These are phyloP conservation scores for Coccomyxa subellipsoidea DNA, from an alignment of 163 green algal genomes.

Conservation along the genomic window DNA sequence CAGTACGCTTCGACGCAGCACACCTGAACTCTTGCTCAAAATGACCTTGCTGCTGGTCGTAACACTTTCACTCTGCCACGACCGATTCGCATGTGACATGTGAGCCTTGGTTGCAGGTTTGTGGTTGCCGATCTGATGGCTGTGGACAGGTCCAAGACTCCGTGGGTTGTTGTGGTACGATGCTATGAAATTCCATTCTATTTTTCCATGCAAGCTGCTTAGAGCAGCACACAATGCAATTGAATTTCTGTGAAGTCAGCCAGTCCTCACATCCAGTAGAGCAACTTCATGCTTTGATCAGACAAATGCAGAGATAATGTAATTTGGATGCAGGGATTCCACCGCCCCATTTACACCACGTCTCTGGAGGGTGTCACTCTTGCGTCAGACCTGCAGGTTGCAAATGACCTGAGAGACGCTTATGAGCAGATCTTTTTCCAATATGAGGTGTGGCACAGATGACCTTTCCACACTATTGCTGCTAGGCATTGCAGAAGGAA, in stretches of 20 bases:
- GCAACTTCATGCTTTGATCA: too few relatives aligned
- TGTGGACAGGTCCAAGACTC: not conserved
- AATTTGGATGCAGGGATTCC: slow-evolving; percentile 21
- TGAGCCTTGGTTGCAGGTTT: not conserved
- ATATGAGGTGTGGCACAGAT: slow-evolving; percentile 29
- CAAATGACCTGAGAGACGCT: slow-evolving; percentile 32
- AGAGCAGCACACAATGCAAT: not conserved
- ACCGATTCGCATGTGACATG: not conserved
- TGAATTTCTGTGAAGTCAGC: not conserved
- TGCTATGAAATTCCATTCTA: too few relatives aligned
- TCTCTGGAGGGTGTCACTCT: slow-evolving; percentile 37
- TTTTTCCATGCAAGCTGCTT: too few relatives aligned
- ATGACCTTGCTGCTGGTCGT: not conserved
- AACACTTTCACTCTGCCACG: too few relatives aligned
- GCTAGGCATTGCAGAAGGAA: not conserved
- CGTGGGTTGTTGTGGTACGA: slow-evolving; percentile 8
- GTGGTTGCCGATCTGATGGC: not conserved
- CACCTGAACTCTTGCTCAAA: not conserved
- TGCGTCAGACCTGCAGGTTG: slow-evolving; percentile 48
- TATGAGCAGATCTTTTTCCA: slow-evolving; percentile 39
- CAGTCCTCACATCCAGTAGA: too few relatives aligned
- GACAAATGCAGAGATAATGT: too few relatives aligned
- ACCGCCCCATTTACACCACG: slow-evolving; percentile 64
- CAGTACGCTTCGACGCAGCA: slow-evolving; percentile 3
- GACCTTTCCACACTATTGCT: not conserved